Conservation (phyloP, 2,329 filamentous ascomycete genomes). For the Aspergillus fumigatiaffinis region DNA sequence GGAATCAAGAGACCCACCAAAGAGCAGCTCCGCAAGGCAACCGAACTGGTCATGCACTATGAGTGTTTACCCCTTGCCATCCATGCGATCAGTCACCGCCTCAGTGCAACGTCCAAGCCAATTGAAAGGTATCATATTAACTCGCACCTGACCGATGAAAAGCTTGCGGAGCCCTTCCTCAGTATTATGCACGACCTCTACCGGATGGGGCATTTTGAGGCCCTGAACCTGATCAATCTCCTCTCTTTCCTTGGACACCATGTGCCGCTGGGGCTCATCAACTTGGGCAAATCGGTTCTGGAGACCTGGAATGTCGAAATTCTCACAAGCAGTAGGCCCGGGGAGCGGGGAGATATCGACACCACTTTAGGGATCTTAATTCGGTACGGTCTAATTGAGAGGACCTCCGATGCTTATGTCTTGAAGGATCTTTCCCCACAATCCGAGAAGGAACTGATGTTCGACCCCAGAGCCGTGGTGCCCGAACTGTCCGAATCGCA, state of each 20-base stretch:
- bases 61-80: slow-evolving; percentile 65
- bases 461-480: slow-evolving; percentile 18
- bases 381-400: slow-evolving; percentile 44
- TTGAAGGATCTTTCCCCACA: slow-evolving; percentile 14
- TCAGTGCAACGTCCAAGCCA: slow-evolving; percentile 59
- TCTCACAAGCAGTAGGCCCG: slow-evolving; percentile 32
- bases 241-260: slow-evolving; percentile 63
- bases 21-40: slow-evolving; percentile 55
- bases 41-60: slow-evolving; percentile 61
- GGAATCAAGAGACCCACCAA: slow-evolving; percentile 54
- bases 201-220: slow-evolving; percentile 44
- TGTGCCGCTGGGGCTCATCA: slow-evolving; percentile 63
- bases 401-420: slow-evolving; percentile 33
- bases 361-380: slow-evolving; percentile 45
- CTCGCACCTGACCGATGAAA: slow-evolving; percentile 54
- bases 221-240: slow-evolving; percentile 62
- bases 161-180: slow-evolving; percentile 48
- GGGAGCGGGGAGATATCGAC: slow-evolving; percentile 40
- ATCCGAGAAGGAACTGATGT: slow-evolving; percentile 19
- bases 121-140: slow-evolving; percentile 57
- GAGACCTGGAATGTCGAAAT: slow-evolving; percentile 33
- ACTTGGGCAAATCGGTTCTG: slow-evolving; percentile 46
- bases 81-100: slow-evolving; percentile 60
- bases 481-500: slow-evolving; percentile 31
- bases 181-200: slow-evolving; percentile 47